Conservation (phyloP, 2,329 filamentous ascomycete species). For the Allantophomopsis lycopodina region DNA sequence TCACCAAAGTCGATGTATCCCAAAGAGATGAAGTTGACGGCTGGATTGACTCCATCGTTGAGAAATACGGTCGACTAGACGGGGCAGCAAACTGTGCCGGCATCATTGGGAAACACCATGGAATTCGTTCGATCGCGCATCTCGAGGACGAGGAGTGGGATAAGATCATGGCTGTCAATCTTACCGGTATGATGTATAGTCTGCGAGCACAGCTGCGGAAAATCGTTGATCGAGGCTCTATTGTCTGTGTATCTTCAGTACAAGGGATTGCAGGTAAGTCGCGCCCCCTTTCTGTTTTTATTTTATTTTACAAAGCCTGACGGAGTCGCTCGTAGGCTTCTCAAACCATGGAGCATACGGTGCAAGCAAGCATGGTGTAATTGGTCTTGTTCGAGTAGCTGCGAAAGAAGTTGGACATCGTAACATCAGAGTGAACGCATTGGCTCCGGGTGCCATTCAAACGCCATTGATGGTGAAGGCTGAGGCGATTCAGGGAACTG, state of each 20-base stretch:
- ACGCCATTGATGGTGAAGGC: conserved; percentile 32
- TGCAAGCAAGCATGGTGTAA: conserved; percentile 18
- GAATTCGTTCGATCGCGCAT: conserved; percentile 14
- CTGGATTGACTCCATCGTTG: conserved; percentile 19
- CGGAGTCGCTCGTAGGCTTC: conserved; percentile 18
- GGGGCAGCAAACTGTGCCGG: conserved; percentile 35
- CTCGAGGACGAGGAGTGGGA: conserved; percentile 28
- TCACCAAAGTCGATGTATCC: conserved; percentile 17
- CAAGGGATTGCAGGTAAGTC: conserved; percentile 30
- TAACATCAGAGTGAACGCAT: conserved; percentile 5
- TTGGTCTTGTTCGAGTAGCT: conserved; percentile 14
- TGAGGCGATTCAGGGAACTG: conserved; percentile 5
- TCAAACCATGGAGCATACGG: conserved; percentile 13
- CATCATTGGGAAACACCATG: conserved; percentile 19
- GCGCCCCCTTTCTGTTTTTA: too few relatives aligned
- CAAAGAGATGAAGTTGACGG: conserved; percentile 12
- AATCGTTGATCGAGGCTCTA: conserved; percentile 21
- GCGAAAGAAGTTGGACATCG: conserved; percentile 15
- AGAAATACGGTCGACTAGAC: conserved; percentile 19
- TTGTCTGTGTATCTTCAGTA: conserved; percentile 29
- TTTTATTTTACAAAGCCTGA: too few relatives aligned
- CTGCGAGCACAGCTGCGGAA: conserved; percentile 32
- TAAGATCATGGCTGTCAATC: conserved; percentile 27
- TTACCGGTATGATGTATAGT: conserved; percentile 33
- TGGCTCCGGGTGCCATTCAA: conserved; percentile 26